These are phyloP conservation scores for Peronospora tabacina DNA, from an alignment of 352 stramenopile genomes.

Conservation along the genomic window DNA sequence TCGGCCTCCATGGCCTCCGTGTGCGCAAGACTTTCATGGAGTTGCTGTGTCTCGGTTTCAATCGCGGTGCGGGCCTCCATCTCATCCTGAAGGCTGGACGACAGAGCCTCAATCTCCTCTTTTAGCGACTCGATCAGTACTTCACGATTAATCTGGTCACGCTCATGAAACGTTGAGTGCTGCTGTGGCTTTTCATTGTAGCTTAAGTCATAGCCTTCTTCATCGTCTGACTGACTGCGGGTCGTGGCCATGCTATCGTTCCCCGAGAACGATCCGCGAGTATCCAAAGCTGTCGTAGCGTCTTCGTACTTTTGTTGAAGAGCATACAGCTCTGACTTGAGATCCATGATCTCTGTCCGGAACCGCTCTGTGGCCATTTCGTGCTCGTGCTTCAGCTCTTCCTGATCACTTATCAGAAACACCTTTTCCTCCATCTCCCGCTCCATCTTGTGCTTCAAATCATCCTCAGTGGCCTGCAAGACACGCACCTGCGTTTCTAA, in stretches of 20 bases:
- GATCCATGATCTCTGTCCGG: constrained; percentile 77
- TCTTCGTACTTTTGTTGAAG: constrained; percentile 61
- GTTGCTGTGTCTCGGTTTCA: constrained; percentile 50
- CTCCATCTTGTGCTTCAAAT: constrained; percentile 78
- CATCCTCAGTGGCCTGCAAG: constrained; percentile 64
- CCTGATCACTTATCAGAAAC: constrained; percentile 74
- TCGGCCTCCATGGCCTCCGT: constrained; percentile 69
- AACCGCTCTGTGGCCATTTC: constrained; percentile 71
- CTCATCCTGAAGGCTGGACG: constrained; percentile 52
- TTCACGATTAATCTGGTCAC: constrained; percentile 53
- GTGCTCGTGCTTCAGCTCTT: constrained; percentile 75
- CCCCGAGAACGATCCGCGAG: constrained; percentile 17
- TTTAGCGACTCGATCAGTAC: constrained; percentile 60
- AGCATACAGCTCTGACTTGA: constrained; percentile 76
- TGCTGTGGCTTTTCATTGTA: constrained; percentile 34
- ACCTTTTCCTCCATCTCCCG: constrained; percentile 83
- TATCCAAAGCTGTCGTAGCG: constrained; percentile 11
- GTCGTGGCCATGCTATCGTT: constrained; percentile 33
- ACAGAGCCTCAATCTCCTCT: constrained; percentile 60
- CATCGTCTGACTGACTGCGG: constrained; percentile 26
- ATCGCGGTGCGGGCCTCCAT: constrained; percentile 44
- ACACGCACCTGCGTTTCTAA: constrained; percentile 76
- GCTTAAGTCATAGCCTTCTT: constrained; percentile 31
- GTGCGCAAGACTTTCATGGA: constrained; percentile 51
- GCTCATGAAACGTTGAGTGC: constrained; percentile 49